Evolutionary conservation across 768 basidiomycete species (phyloP), one percentile per base, ranked within the genome.

Genomic region (Leccinum olivaceopallidum): DNA sequence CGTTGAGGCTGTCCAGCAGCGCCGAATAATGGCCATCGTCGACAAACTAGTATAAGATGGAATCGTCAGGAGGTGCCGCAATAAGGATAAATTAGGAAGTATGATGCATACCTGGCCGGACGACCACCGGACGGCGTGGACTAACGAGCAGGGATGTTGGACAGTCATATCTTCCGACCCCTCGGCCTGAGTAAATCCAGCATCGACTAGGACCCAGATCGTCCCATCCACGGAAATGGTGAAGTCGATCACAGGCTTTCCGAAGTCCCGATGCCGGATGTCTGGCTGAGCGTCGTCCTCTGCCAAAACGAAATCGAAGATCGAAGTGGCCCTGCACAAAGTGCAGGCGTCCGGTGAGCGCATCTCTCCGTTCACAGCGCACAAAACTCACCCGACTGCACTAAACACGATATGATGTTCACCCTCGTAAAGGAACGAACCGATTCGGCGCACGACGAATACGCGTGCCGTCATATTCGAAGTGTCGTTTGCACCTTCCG

Each of bases 321-420:
- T 66, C 0, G 90, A 89, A 1, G 87, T 85, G 4, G 85, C 83
- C 20, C 92, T 93, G 68, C n/a, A 47, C 36, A 60, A 26, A 57
- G 57, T 32, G 36, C 5, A 56, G 49, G 30, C 14, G 7, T n/a
- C 14, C 4, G 1, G 49, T 66, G 50, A 61, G 57, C 3, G 12
- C 57, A 50, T 52, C 14, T 47, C 14, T 37, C 10, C 12, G 44
- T 16, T 36, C 14, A 26, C 5, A 6, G 53, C 8, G 14, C 14
- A 49, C 20, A 34, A 26, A 12, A 75, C 86, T 51, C 66, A 94
- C 92, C 92, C 92, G 56, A 90, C 79, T 6, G 80, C 89, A 60
- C 79, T 87, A 70, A 93, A 94, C 6, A 92, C 61, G 14, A 92
- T 64, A 62, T 79, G 73, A 5, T 69, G 72, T 13, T 75, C 73